phyloP scores from a whole-genome alignment of 345 rosid species.

The Excoecaria agallocha region DNA sequence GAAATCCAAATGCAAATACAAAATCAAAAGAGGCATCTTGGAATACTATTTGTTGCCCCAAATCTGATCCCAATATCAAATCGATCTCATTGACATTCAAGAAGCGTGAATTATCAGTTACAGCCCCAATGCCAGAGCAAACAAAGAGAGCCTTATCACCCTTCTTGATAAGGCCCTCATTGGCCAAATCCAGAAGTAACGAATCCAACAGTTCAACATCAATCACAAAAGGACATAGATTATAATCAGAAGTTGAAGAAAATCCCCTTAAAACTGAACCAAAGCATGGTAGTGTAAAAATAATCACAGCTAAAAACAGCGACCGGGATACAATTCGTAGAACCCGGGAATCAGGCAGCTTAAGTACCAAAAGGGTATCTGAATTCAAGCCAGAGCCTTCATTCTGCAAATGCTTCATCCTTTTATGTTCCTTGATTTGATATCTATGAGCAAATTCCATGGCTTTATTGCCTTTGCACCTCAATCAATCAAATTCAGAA shows the following conservation, averaged over 20 bases:
- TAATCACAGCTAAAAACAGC: conserved; percentile 37
- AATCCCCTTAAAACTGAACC: conserved; percentile 26
- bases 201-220: conserved; percentile 33
- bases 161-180: conserved; percentile 46
- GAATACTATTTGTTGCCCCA: conserved; percentile 7
- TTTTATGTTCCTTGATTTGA: conserved; percentile 17
- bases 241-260: conserved; percentile 10
- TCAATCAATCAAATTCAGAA: not conserved
- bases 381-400: conserved; percentile 20
- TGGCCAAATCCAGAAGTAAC: conserved; percentile 38
- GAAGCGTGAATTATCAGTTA: conserved; percentile 23
- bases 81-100: conserved; percentile 31
- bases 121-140: conserved; percentile 25
- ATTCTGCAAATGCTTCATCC: conserved; percentile 21
- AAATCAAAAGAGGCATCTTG: conserved; percentile 43
- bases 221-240: conserved; percentile 16
- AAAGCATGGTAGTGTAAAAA: conserved; percentile 38
- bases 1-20: conserved; percentile 30
- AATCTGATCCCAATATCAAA: conserved; percentile 33
- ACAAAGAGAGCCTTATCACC: conserved; percentile 46
- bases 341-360: conserved; percentile 41
- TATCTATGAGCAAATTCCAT: conserved; percentile 29
- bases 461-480: not conserved
- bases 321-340: conserved; percentile 42
- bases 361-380: conserved; percentile 32